Percentiles rank a stretch among this genome's conserved stretches.
phyloP scores from a whole-genome alignment of 2,329 filamentous ascomycete species.

The Cryphonectria carpinicola region DNA sequence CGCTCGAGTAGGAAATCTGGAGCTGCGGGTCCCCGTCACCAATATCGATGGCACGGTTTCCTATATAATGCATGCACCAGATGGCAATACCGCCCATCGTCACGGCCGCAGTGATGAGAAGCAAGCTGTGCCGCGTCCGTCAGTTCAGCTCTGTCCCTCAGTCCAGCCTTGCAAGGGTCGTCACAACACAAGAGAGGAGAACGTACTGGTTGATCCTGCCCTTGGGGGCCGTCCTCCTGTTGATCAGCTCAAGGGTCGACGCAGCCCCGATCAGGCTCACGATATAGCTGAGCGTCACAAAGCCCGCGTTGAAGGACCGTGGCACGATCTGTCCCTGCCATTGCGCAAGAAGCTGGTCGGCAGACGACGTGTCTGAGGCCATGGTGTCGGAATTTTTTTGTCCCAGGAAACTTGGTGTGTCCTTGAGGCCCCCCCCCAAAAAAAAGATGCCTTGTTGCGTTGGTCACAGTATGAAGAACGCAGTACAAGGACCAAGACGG shows the following conservation, averaged over 20 bases:
- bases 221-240: slow-evolving; percentile 71
- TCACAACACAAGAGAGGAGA: not conserved
- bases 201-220: slow-evolving; percentile 71
- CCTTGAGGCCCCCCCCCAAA: not conserved
- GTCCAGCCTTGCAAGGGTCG: not conserved
- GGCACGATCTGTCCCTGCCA: slow-evolving; percentile 53
- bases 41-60: slow-evolving; percentile 77
- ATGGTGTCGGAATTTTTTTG: slow-evolving; percentile 8
- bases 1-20: slow-evolving; percentile 74
- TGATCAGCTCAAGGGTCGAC: slow-evolving; percentile 81
- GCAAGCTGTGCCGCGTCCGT: slow-evolving; percentile 50
- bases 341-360: slow-evolving; percentile 38
- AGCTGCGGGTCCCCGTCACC: slow-evolving; percentile 63
- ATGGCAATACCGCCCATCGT: slow-evolving; percentile 76
- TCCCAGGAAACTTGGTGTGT: not conserved
- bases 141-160: not conserved
- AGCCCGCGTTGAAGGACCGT: slow-evolving; percentile 58
- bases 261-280: slow-evolving; percentile 78
- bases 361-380: slow-evolving; percentile 12
- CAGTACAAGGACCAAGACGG: not conserved
- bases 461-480: not conserved
- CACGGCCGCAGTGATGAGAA: slow-evolving; percentile 66
- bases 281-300: slow-evolving; percentile 73
- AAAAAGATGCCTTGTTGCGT: not conserved
- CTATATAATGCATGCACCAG: slow-evolving; percentile 83